A percentile compares a stretch with the other conserved stretches of the same genome.
phyloP scores from a whole-genome alignment of 192 early-diverging fungal genomes.

The Entomortierella lignicola region DNA sequence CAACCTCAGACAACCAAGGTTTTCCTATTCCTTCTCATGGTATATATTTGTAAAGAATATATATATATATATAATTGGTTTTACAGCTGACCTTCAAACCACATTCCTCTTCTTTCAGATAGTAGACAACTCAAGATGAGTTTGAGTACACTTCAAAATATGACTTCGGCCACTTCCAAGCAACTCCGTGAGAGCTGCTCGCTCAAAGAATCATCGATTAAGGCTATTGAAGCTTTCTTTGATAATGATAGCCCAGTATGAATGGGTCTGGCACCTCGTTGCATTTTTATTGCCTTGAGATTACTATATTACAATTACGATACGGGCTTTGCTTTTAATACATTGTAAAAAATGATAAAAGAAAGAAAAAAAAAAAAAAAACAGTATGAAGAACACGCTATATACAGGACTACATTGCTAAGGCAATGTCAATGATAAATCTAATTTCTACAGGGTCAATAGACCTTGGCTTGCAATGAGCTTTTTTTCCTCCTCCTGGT shows the following conservation, averaged over 20 bases:
- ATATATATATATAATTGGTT: neutral
- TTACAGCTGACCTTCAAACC: too few relatives aligned
- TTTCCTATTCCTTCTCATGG: neutral
- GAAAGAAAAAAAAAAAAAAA: neutral
- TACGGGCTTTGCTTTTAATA: neutral
- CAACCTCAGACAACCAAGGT: neutral
- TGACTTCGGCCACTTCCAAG: neutral
- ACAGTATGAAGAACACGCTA: neutral
- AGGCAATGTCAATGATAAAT: neutral
- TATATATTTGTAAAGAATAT: neutral
- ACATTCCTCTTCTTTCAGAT: neutral
- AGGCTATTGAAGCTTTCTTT: constrained; percentile 14
- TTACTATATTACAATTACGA: neutral
- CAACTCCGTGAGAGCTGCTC: constrained; percentile 9
- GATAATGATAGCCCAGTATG: constrained; percentile 20
- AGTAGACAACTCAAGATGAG: neutral
- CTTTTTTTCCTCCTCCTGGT: constrained; percentile 33
- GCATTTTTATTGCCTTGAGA: too few relatives aligned
- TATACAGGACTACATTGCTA: neutral
- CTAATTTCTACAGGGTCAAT: constrained; percentile 8
- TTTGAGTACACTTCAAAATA: constrained; percentile 14
- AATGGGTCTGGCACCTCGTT: neutral
- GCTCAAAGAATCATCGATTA: neutral
- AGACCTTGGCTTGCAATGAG: constrained; percentile 14
- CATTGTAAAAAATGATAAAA: neutral